These are phyloP conservation scores for Tetraselmis striata DNA, from an alignment of 139 green algal species.

Conservation along the genomic window DNA sequence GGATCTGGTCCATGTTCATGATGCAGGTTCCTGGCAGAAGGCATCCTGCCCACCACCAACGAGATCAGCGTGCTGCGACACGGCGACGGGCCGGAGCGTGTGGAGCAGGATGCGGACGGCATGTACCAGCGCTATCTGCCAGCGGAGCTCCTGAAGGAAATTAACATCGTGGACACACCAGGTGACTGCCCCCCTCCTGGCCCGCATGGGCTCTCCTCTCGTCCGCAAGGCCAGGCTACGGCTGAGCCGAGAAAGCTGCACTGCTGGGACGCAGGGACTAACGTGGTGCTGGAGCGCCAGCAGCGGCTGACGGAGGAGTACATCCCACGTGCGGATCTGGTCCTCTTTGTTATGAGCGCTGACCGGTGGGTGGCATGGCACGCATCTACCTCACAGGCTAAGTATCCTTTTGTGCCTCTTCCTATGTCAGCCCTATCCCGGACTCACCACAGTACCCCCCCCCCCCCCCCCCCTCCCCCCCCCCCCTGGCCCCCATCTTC, in stretches of 20 bases:
- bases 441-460: too few relatives aligned
- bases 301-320: slow-evolving; percentile 98
- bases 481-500: too few relatives aligned
- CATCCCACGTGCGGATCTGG: slow-evolving; percentile 90
- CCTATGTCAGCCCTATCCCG: too few relatives aligned
- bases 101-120: slow-evolving; percentile 69
- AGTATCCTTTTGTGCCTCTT: not conserved
- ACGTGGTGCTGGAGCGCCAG: slow-evolving; percentile 95
- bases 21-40: slow-evolving; percentile 70
- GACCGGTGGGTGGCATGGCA: not conserved
- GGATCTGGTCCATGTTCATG: too few relatives aligned
- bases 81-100: slow-evolving; percentile 18
- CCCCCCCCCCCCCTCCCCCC: too few relatives aligned
- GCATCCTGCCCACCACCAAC: slow-evolving; percentile 97
- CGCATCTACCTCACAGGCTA: not conserved
- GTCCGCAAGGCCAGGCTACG: too few relatives aligned
- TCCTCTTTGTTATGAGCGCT: slow-evolving; percentile 89
- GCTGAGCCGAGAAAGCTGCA: too few relatives aligned
- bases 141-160: slow-evolving; percentile 64
- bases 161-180: slow-evolving; percentile 95
- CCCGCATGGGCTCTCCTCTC: too few relatives aligned
- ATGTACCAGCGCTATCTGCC: slow-evolving; percentile 71
- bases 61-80: slow-evolving; percentile 92
- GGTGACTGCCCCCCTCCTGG: slow-evolving; percentile 8
- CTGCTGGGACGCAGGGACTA: slow-evolving; percentile 87